Base-by-base conservation (phyloP, 805 yeast genomes). In the Candida dendrica region DNA sequence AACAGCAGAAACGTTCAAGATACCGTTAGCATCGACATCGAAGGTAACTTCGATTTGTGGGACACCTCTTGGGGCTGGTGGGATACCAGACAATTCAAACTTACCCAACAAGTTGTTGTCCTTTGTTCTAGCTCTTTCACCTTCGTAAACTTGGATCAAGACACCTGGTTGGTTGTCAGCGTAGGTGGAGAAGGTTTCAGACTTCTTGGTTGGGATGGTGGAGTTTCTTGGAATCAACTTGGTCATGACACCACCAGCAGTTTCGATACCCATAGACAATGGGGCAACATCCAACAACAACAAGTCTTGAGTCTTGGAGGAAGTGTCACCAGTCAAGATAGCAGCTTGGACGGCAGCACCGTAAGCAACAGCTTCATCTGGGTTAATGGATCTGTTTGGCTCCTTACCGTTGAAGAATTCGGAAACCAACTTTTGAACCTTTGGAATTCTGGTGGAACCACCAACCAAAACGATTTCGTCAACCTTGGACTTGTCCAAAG, bases 291-390 rank as follows among this genome's bases (percentile, higher is more conserved):
- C 98, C 65, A 91, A 79, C 63, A 90, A 77, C 65, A 91, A 75
- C 68, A 89, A 75, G 68, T 89, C 97, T 75, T 89, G 96, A 48
- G 96, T 90, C 84, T 88, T 88, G 48, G 95, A 81, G 34, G 96
- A 89, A 56, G 91, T 82, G 71, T 89, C 96, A 74, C 97, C 97
- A 47, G 96, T 80, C 65, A 89, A 79, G 64, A 89, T 89, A 55
- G 96, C 96, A 55, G 96, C 96, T 76, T 89, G 97, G 55, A 89
- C 96, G 50, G 96, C 96, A 56, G 97, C 97, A 83, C 97, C 96
- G 74, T 89, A 89, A 62, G 97, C 97, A 69, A 89, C 97, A 61
- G 97, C 97, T 75, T 89, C 97, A 77, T 89, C 97, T 57, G 97
- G 96, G 80, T 89, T 89, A 70, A 89, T 89, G 42, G 96, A 86